Evolutionary conservation across 1,284 basidiomycete genomes (phyloP), one percentile per base, ranked within the genome.

Genomic region (Ganoderma multipileum): DNA sequence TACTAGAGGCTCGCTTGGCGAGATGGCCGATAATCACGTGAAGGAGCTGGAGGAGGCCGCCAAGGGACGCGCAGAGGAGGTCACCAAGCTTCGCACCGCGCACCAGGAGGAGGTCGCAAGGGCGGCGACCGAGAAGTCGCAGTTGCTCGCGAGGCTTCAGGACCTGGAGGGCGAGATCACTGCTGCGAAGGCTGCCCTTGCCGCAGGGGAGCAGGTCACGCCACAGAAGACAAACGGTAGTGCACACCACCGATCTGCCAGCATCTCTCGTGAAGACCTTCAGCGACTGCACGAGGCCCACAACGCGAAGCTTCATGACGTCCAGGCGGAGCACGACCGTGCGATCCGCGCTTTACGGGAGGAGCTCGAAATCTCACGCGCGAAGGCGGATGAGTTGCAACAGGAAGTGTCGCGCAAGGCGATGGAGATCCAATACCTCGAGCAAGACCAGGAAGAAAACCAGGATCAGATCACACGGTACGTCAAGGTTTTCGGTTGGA

Each of bases 371-470:
- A 81, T 81, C n/a, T 83, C 87, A 18, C 81, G 86, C 63, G 76
- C 80, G 63, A 87, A 84, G 77, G 81, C 88, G 59, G 83, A 85
- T 36, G 89, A 90, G 63, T 80, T 90, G 62, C 83, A 89, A 72
- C 81, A 86, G 66, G 89, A 91, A 71, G 81, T 93, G 62, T 83
- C 82, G 11, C 85, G 90, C 66, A 93, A 92, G 81, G 83, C 84
- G 64, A 91, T 95, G 91, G 93, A 95, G 79, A 90, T 94, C 60
- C 83, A 87, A 73, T 92, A 90, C 79, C 84, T 93, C 66, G 92
- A 93, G 76, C 86, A 89, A 76, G 91, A 94, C 41, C 87, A 91
- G 75, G 91, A 93, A 55, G 93, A 95, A 73, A 88, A 77, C 71
- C 84, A 89, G 74, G 91, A 93, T 75, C 85, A 89, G 70, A 89